Conservation (phyloP, 805 yeast species). For the Yarrowia osloensis region DNA sequence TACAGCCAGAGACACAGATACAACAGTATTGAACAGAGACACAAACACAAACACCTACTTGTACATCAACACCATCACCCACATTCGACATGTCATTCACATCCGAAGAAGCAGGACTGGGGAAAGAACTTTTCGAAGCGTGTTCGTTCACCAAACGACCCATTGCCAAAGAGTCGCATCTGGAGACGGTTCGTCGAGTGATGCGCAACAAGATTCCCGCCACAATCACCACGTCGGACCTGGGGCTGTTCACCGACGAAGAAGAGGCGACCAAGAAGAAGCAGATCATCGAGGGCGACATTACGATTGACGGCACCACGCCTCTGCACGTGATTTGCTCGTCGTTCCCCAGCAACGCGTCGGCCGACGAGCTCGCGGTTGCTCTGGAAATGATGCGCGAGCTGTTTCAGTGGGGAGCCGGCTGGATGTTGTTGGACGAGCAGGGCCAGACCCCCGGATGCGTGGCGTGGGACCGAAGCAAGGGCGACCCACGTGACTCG, state of each 20-base stretch:
- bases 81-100: background rate
- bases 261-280: conserved; percentile 27
- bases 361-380: conserved; percentile 49
- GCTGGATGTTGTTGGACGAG: conserved; percentile 80
- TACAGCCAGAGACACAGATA: background rate
- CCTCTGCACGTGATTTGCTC: conserved; percentile 73
- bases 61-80: background rate
- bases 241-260: conserved; percentile 42
- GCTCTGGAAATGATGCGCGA: conserved; percentile 59
- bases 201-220: conserved; percentile 73
- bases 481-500: conserved; percentile 46
- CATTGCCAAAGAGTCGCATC: conserved; percentile 31
- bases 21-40: background rate
- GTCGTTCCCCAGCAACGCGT: conserved; percentile 48
- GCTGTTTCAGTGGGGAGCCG: conserved; percentile 83
- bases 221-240: conserved; percentile 80
- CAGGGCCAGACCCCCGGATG: conserved; percentile 84
- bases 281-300: conserved; percentile 34
- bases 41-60: no score
- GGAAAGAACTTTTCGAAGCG: conserved; percentile 30
- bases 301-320: conserved; percentile 60
- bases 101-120: background rate
- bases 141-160: conserved; percentile 34
- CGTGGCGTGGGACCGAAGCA: conserved; percentile 47
- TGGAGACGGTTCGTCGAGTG: conserved; percentile 45